Percentiles rank a stretch among this genome's conserved stretches.
Conservation (phyloP, 768 basidiomycete genomes). For the Leccinum subtestaceum region DNA sequence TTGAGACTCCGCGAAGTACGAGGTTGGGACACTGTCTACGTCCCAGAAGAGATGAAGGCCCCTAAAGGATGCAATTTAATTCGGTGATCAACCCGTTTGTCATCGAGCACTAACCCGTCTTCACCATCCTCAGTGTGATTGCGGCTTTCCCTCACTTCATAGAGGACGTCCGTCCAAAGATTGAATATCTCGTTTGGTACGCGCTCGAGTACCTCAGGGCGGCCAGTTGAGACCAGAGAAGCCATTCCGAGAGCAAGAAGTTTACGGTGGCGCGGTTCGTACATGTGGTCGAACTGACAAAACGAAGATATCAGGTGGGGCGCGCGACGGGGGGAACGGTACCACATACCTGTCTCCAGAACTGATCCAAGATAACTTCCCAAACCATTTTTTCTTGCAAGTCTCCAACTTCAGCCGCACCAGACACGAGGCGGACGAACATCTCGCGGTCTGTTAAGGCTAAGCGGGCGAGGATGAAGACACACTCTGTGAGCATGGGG, state of each 20-base stretch:
- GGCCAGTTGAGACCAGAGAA: conserved; percentile 69
- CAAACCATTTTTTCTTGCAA: conserved; percentile 55
- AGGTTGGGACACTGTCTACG: conserved; percentile 50
- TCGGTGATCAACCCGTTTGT: neutral
- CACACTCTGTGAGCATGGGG: conserved; percentile 58
- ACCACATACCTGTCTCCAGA: conserved; percentile 72
- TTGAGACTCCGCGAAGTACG: conserved; percentile 62
- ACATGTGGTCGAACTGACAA: conserved; percentile 84
- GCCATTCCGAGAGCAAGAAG: conserved; percentile 81
- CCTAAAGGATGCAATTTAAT: conserved; percentile 12
- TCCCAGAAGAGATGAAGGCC: conserved; percentile 69
- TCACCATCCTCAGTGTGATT: conserved; percentile 36
- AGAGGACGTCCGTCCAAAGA: conserved; percentile 86
- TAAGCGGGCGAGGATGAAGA: conserved; percentile 74
- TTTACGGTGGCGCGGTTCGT: conserved; percentile 81
- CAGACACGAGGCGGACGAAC: conserved; percentile 70
- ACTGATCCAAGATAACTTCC: conserved; percentile 70
- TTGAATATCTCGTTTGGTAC: conserved; percentile 77
- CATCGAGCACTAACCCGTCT: conserved; percentile 28
- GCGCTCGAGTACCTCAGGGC: conserved; percentile 67
- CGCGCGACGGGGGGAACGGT: neutral
- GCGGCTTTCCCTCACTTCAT: conserved; percentile 76
- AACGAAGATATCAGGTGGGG: neutral
- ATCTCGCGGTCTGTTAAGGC: conserved; percentile 60
- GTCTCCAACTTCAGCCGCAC: conserved; percentile 48